Evolutionary conservation across 176 grass and related monocot genomes (phyloP), one percentile per base, ranked within the genome.

Genomic region (Aegilops umbellulata): DNA sequence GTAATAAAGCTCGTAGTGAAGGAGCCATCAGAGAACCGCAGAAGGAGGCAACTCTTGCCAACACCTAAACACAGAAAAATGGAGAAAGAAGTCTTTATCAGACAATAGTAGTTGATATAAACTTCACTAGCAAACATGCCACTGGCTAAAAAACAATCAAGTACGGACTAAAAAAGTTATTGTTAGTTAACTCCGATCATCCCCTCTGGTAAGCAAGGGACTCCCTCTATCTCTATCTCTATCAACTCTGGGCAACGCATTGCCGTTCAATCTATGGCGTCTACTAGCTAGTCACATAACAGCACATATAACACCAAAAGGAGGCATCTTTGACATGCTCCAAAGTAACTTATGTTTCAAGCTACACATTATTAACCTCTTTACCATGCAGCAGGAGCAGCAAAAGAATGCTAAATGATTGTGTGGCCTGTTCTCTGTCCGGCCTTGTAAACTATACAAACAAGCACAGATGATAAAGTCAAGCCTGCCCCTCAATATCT

Each of bases 1-100:
- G 95, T 97, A 60, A 97, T 97, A 82, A 97, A 97, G 77, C 95
- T 97, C 47, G 95, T 97, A 6, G 95, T 97, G 88, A 97, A 97
- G 77, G 95, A 97, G 80, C 95, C 95, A 93, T 94, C 95, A 12
- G 95, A 97, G 85, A 97, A 97, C 42, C 92, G 90, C 84, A 97
- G 84, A 12, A 97, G 95, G 60, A 94, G 92, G 77, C 95, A 97
- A 94, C 95, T 97, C 92, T 97, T 97, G 69, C 95, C 95, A 78
- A 97, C 95, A 91, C 95, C 95, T 97, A 58, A 17, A 86, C 53
- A 92, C 5, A 34, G 53, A 84, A 55, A 87, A 79, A 4, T 75
- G 9, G 22, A 68, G 26, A 76, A 60, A 8, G 0, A 70, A 84
- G 31, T 25, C 69, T 1, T 78, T 42, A 32, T 77, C 64, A 88